These are phyloP conservation scores for Backusella mclennaniae DNA, from an alignment of 192 early-diverging fungal genomes.

Conservation along the genomic window DNA sequence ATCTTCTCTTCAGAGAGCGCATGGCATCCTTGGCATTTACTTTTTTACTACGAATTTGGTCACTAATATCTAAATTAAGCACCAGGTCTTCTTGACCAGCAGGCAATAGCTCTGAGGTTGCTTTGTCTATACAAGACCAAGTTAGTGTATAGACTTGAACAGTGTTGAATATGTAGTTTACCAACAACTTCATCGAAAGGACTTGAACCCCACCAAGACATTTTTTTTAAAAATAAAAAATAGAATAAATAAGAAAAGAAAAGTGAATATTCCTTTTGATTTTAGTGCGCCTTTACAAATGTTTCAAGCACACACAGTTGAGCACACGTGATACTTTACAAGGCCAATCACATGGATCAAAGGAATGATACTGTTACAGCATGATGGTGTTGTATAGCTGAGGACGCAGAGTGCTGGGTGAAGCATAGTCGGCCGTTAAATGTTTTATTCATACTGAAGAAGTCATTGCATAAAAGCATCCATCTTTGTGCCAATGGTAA, in stretches of 20 bases:
- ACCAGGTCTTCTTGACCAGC: conserved; percentile 83
- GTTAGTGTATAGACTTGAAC: background rate
- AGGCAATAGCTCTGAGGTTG: conserved; percentile 90
- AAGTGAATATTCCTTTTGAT: background rate
- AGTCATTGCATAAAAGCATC: too few species aligned
- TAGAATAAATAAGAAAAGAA: conserved; percentile 9
- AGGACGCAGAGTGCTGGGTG: too few species aligned
- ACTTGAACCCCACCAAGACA: conserved; percentile 31
- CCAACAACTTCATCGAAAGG: conserved; percentile 35
- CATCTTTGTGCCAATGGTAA: too few species aligned
- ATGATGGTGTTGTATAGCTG: too few species aligned
- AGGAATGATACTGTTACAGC: too few species aligned
- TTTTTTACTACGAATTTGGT: conserved; percentile 88
- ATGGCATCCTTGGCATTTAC: conserved; percentile 73
- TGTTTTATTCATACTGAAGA: too few species aligned
- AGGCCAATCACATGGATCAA: too few species aligned
- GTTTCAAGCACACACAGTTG: background rate
- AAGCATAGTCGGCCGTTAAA: too few species aligned
- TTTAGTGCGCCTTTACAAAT: background rate
- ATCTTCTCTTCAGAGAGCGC: conserved; percentile 71
- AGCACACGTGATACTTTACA: background rate
- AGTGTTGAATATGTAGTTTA: background rate
- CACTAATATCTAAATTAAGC: conserved; percentile 85
- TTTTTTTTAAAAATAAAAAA: conserved; percentile 2
- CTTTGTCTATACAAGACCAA: conserved; percentile 53